Base-by-base conservation (phyloP, 2,329 filamentous ascomycete genomes). In the Epichloe elymi region DNA sequence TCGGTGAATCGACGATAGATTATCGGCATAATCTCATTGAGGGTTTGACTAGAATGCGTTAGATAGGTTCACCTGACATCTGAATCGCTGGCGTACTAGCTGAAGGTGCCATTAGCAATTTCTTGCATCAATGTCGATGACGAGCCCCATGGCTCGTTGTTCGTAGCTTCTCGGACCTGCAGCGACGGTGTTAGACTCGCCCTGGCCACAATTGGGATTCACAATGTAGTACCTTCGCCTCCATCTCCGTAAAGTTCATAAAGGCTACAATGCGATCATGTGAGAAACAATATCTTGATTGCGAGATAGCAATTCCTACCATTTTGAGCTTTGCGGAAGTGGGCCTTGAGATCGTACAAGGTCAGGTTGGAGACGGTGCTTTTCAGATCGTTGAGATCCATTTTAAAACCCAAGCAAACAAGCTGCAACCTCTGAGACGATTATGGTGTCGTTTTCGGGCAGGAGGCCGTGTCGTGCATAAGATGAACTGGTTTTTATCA, bases 21-120 rank as follows among this genome's bases (percentile, higher is more conserved):
- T 88, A 98, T 93, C 58, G 93, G 93, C 93, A 98, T 98, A 66
- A 98, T 97, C 70, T 98, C 93, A 69, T 97, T 97, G 52, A 98
- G 82, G 49, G 90, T 81, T 81, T 95, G 89, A 67, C 91, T 96
- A 64, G 8, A 17, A 40, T 17, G n/a, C 17, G 33, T 49, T 47
- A 53, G 15, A 37, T 52, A 41, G 11, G 14, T 30, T n/a, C n/a
- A 10, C 14, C 11, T 7, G 30, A 7, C 5, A 3, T 17, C 40
- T 15, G 60, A 63, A 50, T 48, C 63, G 53, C 46, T 43, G 30
- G 50, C 88, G 64, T 74, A 97, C 93, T 97, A 98, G 73, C 91
- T 97, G 71, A 95, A 95, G 53, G 93, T 98, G 62, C 83, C 93
- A 69, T 90, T 95, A 69, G 93, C 89, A 68, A 98, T 98, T 70